Conservation (phyloP, 164 flowering plant genomes). For the Litsea cubeba region DNA sequence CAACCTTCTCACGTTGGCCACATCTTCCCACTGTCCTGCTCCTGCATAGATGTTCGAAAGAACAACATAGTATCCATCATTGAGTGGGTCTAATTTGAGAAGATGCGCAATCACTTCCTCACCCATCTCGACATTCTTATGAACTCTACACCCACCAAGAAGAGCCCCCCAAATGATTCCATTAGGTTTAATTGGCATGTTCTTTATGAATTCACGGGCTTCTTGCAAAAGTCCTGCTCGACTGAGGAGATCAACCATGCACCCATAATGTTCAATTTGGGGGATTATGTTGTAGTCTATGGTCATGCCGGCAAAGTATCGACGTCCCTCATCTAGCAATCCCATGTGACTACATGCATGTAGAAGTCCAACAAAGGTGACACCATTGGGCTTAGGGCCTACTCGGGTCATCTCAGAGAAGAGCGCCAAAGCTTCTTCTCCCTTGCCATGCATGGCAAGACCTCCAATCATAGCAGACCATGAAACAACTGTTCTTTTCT, state of each 20-base stretch:
- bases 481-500: slow-evolving; percentile 56
- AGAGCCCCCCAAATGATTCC: slow-evolving; percentile 65
- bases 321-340: slow-evolving; percentile 38
- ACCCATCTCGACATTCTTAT: slow-evolving; percentile 49
- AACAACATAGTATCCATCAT: slow-evolving; percentile 61
- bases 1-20: slow-evolving; percentile 46
- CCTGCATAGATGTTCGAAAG: slow-evolving; percentile 60
- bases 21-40: slow-evolving; percentile 52
- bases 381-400: slow-evolving; percentile 45
- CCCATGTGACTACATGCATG: slow-evolving; percentile 74
- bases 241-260: slow-evolving; percentile 66
- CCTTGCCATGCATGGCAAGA: slow-evolving; percentile 55
- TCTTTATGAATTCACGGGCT: slow-evolving; percentile 46
- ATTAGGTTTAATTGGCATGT: slow-evolving; percentile 53
- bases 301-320: slow-evolving; percentile 44
- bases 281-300: slow-evolving; percentile 44
- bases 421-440: slow-evolving; percentile 38
- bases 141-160: slow-evolving; percentile 62
- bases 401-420: slow-evolving; percentile 34
- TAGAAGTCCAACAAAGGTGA: slow-evolving; percentile 53
- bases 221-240: slow-evolving; percentile 58
- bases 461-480: slow-evolving; percentile 84
- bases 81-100: slow-evolving; percentile 45
- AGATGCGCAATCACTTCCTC: slow-evolving; percentile 56
- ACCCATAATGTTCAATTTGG: slow-evolving; percentile 56